Evolutionary conservation across 805 yeast species (phyloP), one percentile per base, ranked within the genome.

Genomic region (Kodamaea restingae): DNA sequence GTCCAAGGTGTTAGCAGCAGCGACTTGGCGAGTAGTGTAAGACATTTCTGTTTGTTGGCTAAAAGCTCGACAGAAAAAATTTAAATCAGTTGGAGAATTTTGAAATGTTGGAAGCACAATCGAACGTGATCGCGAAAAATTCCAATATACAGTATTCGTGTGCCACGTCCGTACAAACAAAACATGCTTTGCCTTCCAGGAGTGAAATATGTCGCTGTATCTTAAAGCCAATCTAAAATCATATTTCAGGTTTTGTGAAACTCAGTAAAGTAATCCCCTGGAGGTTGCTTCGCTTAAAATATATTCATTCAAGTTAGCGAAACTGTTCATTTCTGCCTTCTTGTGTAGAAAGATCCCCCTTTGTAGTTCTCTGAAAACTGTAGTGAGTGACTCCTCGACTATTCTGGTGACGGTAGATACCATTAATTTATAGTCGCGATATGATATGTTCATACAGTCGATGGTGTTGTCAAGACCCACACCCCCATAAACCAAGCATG

Each of bases 1-100:
- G 58, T 91, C 98, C 56, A 88, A 77, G 48, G 98, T 84, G 86
- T 90, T 81, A 62, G 93, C 88, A 52, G 97, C 95, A 60, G 96
- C 98, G 58, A 90, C 72, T 71, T 84, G 90, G 76, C 96, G 95
- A 49, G 93, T 76, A 45, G 91, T 68, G 81, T 84, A 91, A 50
- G 78, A 67, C 91, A 84, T 84, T 84, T 9, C 14, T 42, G 34
- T 20, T 31, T 21, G 32, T 30, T 30, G 32, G 32, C 32, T 15
- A 30, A 30, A 18, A 35, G 18, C 24, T 36, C 10, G 26, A 26
- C 28, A 29, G 9, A 25, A 15, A 29, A 29, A 15, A 31, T 21
- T 26, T 11, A 11, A 18, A 15, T 14, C 26, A 24, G 28, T 9
- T 22, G 22, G 30, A 25, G 18, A 38, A 38, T 18, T 18, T 15